These are phyloP conservation scores for Emmonsiellopsis sp. DNA, from an alignment of 2,329 filamentous ascomycete genomes.

Conservation along the genomic window DNA sequence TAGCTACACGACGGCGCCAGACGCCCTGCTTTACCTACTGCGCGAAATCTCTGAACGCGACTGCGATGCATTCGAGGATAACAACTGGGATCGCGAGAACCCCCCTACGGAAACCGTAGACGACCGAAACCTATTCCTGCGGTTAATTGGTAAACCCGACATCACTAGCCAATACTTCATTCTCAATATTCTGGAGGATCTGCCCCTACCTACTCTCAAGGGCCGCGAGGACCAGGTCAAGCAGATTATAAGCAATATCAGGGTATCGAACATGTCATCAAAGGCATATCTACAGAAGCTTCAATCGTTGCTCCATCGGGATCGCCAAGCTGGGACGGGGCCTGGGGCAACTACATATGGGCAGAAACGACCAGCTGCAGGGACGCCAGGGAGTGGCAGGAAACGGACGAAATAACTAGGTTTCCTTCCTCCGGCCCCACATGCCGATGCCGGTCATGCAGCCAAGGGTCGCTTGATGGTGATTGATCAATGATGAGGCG, in stretches of 20 bases:
- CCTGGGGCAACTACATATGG: conserved; percentile 9
- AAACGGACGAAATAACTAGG: conserved; percentile 25
- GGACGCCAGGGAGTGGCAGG: conserved; percentile 15
- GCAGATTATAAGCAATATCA: conserved; percentile 32
- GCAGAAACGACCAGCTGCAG: conserved; percentile 26
- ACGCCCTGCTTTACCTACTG: conserved; percentile 30
- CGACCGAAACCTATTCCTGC: conserved; percentile 34
- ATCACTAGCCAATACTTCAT: conserved; percentile 22
- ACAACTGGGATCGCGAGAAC: conserved; percentile 24
- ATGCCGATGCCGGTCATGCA: no score
- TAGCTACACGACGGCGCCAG: conserved; percentile 28
- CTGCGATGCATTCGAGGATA: conserved; percentile 30
- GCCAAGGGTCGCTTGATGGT: no score
- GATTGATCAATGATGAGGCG: neutral
- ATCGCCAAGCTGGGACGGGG: neutral
- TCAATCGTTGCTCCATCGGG: conserved; percentile 20
- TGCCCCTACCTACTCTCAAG: conserved; percentile 23
- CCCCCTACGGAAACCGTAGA: conserved; percentile 31
- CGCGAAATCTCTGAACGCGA: conserved; percentile 30
- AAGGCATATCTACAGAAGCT: conserved; percentile 27
- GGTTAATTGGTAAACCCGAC: conserved; percentile 29
- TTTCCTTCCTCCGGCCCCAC: neutral
- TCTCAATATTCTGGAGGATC: conserved; percentile 29
- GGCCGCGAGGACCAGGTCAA: conserved; percentile 23
- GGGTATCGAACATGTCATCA: conserved; percentile 39